Base-by-base conservation (phyloP, 345 rosid species). In the Eucalyptus curtisii region DNA sequence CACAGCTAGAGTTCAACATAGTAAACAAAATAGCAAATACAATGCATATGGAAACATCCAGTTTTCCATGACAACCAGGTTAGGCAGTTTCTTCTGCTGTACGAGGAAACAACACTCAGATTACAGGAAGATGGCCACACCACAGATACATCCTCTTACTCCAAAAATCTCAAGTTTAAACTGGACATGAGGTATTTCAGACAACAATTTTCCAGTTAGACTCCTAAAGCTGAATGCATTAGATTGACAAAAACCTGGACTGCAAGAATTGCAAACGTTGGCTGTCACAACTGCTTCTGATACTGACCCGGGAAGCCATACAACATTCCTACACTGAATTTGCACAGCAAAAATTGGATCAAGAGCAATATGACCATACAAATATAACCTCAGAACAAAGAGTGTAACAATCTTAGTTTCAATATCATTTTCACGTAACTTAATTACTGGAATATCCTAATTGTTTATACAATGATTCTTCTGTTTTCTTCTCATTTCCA, bases 301-400 rank as follows among this genome's bases (percentile, higher is more conserved):
- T 89, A 96, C 90, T 85, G 98, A 95, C 85, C 99, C 99, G 84
- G 99, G 99, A 89, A 97, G 99, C 99, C 99, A 97, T 52, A 97
- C 92, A 88, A 94, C 99, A 93, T 95, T 97, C 90, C 99, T 95
- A 93, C 99, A 97, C 98, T 97, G 94, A 87, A 91, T 89, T 68
- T 82, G 82, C 49, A 50, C 31, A 71, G 49, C 48, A 79, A 86
- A 81, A 68, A 33, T 68, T 68, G 81, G 81, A 19, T 68, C 81
- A 68, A 68, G 25, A 17, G 81, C 81, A 68, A 76, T 40, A 37
- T 20, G 47, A 76, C 45, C 25, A 22, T 37, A 76, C 25, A 76
- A 37, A 71, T 33, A 37, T 20, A 37, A 76, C 47, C 82, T 40
- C 82, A 76, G 47, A 76, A 40, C 47, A 76, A 76, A 76, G 82